Evolutionary conservation across 306 rosid genomes (phyloP), one percentile per base, ranked within the genome.

Genomic region (Corylus americana): DNA sequence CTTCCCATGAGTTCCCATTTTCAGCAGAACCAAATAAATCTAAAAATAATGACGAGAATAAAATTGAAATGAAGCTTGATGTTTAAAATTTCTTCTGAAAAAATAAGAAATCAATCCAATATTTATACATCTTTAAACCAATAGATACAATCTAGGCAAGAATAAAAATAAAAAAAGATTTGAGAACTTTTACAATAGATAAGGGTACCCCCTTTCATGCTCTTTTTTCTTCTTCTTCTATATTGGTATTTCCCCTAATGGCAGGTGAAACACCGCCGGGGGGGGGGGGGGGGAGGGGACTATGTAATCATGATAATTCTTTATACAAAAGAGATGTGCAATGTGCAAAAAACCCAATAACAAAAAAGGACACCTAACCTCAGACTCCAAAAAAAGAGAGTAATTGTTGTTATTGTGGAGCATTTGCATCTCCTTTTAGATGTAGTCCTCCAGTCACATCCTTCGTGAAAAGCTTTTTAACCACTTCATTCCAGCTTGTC

Each of bases 401-500:
- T 27, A 55, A 68, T 16, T 74, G n/a, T 31, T 74, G 79, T 82
- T 53, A 89, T 79, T 80, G 62, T 25, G 87, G 37, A 55, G 67
- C 73, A 80, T 45, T 31, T 73, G 74, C 48, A 47, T 89, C 87
- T 17, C 73, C 77, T 51, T 77, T 80, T 27, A 71, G 66, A 58
- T 17, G 80, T 59, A 78, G 53, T 54, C 83, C 87, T 51, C 82
- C 91, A 0, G 85, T 54, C 17, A 79, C 71, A 11, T 48, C 83
- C 75, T 82, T 85, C 83, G 84, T 83, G n/a, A 90, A 81, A 31
- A 91, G 91, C 83, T 84, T 84, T 83, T 90, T 83, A 48, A 93
- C 94, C 29, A 88, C 86, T 74, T 86, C 94, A 58, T 95, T 88
- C 98, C 98, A 95, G 79, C 80, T 90, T 20, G 84, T 53, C 79